A percentile compares a stretch with the other conserved stretches of the same genome.
Conservation (phyloP, 805 yeast genomes). For the Barnettozyma pratensis region DNA sequence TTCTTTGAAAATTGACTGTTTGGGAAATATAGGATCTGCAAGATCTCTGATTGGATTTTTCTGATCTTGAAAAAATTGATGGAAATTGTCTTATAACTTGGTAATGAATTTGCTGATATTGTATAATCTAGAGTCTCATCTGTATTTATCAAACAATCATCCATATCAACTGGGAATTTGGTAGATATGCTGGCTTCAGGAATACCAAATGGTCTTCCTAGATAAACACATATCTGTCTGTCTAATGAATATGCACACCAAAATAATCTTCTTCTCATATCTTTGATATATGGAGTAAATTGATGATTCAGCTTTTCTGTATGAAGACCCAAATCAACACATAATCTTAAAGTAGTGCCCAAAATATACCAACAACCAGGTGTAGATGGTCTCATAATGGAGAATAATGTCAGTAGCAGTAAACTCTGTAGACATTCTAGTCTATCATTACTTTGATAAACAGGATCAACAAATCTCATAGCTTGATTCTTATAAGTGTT, state of each 20-base stretch:
- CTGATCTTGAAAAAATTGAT: conserved; percentile 65
- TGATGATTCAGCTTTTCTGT: conserved; percentile 45
- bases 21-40: conserved; percentile 62
- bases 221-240: conserved; percentile 77
- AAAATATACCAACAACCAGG: conserved; percentile 93
- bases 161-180: conserved; percentile 66
- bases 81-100: conserved; percentile 67
- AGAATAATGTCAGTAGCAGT: conserved; percentile 60
- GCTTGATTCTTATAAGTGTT: conserved; percentile 71
- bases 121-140: conserved; percentile 37
- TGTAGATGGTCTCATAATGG: conserved; percentile 81
- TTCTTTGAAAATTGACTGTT: conserved; percentile 65
- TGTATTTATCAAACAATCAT: conserved; percentile 57
- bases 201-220: conserved; percentile 85
- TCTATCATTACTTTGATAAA: conserved; percentile 53
- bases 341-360: conserved; percentile 73
- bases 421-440: conserved; percentile 72
- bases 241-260: conserved; percentile 91
- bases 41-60: conserved; percentile 72
- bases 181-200: conserved; percentile 76
- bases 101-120: conserved; percentile 31
- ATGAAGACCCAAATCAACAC: conserved; percentile 83
- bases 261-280: conserved; percentile 68
- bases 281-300: conserved; percentile 53
- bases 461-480: conserved; percentile 48